A percentile compares a stretch with the other conserved stretches of the same genome.
phyloP scores from a whole-genome alignment of 2,329 filamentous ascomycete species.

The Beauveria scarabaeidicola region DNA sequence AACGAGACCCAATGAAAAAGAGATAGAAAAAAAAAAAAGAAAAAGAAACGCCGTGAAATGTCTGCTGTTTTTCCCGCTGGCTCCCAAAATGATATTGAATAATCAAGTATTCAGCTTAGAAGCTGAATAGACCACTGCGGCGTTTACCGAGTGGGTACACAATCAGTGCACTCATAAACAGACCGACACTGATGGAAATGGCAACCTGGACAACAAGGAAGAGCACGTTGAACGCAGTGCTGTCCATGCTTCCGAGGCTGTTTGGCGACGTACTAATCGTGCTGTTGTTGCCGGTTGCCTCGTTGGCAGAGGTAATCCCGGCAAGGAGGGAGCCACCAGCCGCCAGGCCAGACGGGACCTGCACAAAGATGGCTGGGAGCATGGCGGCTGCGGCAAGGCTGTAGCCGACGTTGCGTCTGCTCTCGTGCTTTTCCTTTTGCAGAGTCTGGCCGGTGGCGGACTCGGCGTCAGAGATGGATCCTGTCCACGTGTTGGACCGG shows the following conservation, averaged over 20 bases:
- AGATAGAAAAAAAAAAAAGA: not conserved
- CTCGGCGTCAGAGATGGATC: slow-evolving; percentile 24
- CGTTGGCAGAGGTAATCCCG: slow-evolving; percentile 48
- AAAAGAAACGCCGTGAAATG: not conserved
- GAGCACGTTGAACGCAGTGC: slow-evolving; percentile 44
- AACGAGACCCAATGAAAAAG: not conserved
- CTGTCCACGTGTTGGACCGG: slow-evolving; percentile 23
- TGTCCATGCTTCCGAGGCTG: slow-evolving; percentile 27
- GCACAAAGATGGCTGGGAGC: slow-evolving; percentile 76
- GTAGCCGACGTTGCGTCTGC: slow-evolving; percentile 50
- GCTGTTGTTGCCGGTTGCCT: slow-evolving; percentile 37
- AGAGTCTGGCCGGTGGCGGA: slow-evolving; percentile 19
- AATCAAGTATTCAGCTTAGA: slow-evolving; percentile 23
- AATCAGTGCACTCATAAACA: slow-evolving; percentile 47
- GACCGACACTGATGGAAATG: slow-evolving; percentile 53
- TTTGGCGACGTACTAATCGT: slow-evolving; percentile 16
- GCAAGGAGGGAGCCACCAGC: slow-evolving; percentile 50
- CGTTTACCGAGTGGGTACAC: slow-evolving; percentile 50
- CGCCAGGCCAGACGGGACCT: slow-evolving; percentile 55
- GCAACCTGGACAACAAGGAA: slow-evolving; percentile 53
- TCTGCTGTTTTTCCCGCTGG: not conserved
- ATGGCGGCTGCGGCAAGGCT: slow-evolving; percentile 77
- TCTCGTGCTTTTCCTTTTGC: slow-evolving; percentile 18
- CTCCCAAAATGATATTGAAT: not conserved
- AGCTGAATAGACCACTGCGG: slow-evolving; percentile 48